Base-by-base conservation (phyloP, 768 basidiomycete genomes). In the Scleroderma bovista region DNA sequence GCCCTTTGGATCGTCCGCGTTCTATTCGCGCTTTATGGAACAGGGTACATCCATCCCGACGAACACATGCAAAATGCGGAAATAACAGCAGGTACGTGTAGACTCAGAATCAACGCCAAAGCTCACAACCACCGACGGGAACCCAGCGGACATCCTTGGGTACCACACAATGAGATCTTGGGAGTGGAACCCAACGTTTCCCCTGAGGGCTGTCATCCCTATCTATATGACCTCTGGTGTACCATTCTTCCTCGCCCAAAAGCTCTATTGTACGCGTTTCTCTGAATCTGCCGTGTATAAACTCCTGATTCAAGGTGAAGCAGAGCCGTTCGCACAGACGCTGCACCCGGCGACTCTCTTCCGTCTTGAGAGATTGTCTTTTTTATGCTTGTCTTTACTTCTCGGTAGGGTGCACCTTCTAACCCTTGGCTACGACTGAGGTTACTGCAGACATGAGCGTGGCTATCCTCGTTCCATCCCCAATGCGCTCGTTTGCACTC, bases 21-120 rank as follows among this genome's bases (percentile, higher is more conserved):
- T 37, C 59, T 60, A 49, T 61, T 67, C 15, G 71, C 72, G 7
- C 48, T 73, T 17, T 56, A 52, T 45, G 67, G 70, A 17, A 63
- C 58, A 7, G 71, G 64, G 1, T 72, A 72, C 48, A 72, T 73
- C 33, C 72, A 73, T 47, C 72, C 72, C 9, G 72, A 73, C 49
- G 72, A 73, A 56, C 60, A 70, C 50, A 69, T 72, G 56, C 72
- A 73, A 56, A 71, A 68, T 52, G 72, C 68, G 31, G 72, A 73
- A 54, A 56, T 67, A 17, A 63, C 60, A 12, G 67, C 71, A 46
- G 72, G 72, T 70, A 53, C 44, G 44, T 44, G 53, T 26, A n/a
- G 50, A 10, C 3, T 44, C 31, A 31, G 42, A 9, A 49, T 34
- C 49, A 57, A 57, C 46, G 50, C 44, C n/a, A 9, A 3, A 10